Evolutionary conservation across 2,329 filamentous ascomycete species (phyloP).

Genomic region (Exophiala phaeomuriformis): DNA sequence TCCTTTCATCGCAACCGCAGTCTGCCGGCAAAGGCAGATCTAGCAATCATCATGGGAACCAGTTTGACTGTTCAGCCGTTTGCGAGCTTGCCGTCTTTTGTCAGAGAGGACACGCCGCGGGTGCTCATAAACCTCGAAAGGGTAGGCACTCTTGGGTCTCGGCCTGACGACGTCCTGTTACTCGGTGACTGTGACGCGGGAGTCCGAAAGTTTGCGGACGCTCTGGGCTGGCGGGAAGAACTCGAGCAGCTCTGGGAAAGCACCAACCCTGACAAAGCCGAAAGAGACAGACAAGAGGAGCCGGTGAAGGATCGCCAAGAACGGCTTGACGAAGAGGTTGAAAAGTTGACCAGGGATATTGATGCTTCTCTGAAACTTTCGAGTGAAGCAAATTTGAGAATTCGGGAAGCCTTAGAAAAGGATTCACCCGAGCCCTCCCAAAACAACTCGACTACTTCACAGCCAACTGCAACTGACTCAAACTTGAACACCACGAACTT

Average conservation of each 20-base stretch:
- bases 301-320: conserved; percentile 48
- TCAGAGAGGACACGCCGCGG: conserved; percentile 57
- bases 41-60: conserved; percentile 81
- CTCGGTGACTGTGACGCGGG: conserved; percentile 78
- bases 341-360: conserved; percentile 52
- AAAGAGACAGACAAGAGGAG: conserved; percentile 36
- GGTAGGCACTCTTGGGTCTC: conserved; percentile 69
- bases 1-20: conserved; percentile 56
- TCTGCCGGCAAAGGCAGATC: conserved; percentile 57
- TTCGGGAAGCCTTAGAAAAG: conserved; percentile 36
- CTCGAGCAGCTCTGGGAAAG: conserved; percentile 67
- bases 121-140: conserved; percentile 80
- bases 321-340: conserved; percentile 50
- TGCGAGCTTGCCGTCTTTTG: conserved; percentile 65
- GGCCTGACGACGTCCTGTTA: conserved; percentile 75
- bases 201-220: conserved; percentile 68
- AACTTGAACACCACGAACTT: conserved; percentile 4
- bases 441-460: background rate
- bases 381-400: conserved; percentile 26
- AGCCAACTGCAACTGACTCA: conserved; percentile 3
- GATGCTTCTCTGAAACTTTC: conserved; percentile 49
- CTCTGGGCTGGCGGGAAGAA: conserved; percentile 78
- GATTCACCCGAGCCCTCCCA: background rate
- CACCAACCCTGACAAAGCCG: conserved; percentile 56
- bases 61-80: conserved; percentile 86